Base-by-base conservation (phyloP, 805 yeast genomes). In the Candida morakotiae region DNA sequence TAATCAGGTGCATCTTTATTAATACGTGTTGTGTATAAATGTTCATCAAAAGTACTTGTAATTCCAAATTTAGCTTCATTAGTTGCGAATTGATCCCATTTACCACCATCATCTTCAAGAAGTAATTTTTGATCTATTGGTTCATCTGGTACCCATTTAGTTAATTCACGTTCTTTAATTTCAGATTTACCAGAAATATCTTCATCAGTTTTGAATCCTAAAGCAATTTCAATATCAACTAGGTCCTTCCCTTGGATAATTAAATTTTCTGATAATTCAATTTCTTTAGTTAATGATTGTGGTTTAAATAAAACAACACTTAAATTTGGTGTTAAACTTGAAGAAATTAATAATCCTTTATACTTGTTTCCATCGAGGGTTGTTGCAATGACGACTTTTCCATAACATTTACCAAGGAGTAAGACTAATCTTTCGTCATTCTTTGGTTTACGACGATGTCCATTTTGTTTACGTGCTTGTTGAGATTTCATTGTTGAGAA, bases 71-170 rank as follows among this genome's bases (percentile, higher is more conserved):
- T 83, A 40, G 79, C 74, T 56, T 86, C 83, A 60, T 93, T 93
- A n/a, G 79, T 91, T 37, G 85, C 83, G 62, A 93, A 93, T 65
- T 93, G 98, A 62, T 93, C 96, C 98, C 98, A 93, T 8, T 56
- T 53, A 11, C 60, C 63, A 16, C 44, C 43, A 22, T 40, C 35
- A 16, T 53, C 56, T 11, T 70, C 76, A 19, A 75, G 56, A 0
- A 58, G 31, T 28, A 62, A 41, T 14, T 31, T 35, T 3, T 44
- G 46, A 30, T 41, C 55, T 14, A 54, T 51, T 25, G 45, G 57
- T 21, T 56, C 52, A 36, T 83, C 94, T 4, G 95, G 95, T 15
- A 76, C 76, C 98, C 98, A 91, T 50, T 69, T 73, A 60, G 84
- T 79, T 38, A 93, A 73, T 51, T 82, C 88, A 42, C 95, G 76